Evolutionary conservation across 1,284 basidiomycete species (phyloP).

Genomic region (Sporisorium iseilematis-ciliati): DNA sequence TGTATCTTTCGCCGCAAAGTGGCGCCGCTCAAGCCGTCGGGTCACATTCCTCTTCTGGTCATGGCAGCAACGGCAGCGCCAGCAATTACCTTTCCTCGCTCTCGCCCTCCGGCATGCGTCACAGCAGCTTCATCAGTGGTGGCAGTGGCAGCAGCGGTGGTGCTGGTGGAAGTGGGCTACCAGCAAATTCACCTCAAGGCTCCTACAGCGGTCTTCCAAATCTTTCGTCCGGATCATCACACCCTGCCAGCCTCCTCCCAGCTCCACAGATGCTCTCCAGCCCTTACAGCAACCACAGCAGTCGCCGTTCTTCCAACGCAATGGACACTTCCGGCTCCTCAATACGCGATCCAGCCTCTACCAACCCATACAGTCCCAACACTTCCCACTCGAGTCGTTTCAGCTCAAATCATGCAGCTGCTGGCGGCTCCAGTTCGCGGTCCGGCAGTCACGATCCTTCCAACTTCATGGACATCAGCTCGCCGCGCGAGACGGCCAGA

Average conservation of each 20-base stretch:
- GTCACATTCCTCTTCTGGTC: slow-evolving; percentile 26
- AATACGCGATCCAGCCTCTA: slow-evolving; percentile 25
- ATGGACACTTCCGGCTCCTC: slow-evolving; percentile 52
- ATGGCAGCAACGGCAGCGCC: slow-evolving; percentile 29
- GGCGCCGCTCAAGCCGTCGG: slow-evolving; percentile 19
- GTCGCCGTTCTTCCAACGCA: slow-evolving; percentile 49
- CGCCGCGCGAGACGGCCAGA: slow-evolving; percentile 19
- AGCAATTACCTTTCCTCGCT: slow-evolving; percentile 29
- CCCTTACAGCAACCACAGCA: slow-evolving; percentile 39
- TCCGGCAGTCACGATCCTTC: slow-evolving; percentile 23
- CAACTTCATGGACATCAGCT: slow-evolving; percentile 46
- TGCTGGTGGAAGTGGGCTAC: not conserved
- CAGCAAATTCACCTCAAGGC: slow-evolving; percentile 23
- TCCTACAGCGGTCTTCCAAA: slow-evolving; percentile 43
- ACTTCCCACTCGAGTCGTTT: slow-evolving; percentile 33
- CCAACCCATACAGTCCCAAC: slow-evolving; percentile 48
- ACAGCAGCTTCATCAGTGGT: slow-evolving; percentile 45
- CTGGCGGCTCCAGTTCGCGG: slow-evolving; percentile 3
- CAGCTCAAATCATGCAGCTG: slow-evolving; percentile 16
- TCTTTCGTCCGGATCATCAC: slow-evolving; percentile 25
- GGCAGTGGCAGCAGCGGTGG: slow-evolving; percentile 9
- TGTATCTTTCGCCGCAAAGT: slow-evolving; percentile 47
- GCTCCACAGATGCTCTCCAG: slow-evolving; percentile 44
- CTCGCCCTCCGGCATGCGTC: slow-evolving; percentile 38
- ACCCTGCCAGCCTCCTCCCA: slow-evolving; percentile 35